These are phyloP conservation scores for Mortierella sp. DNA, from an alignment of 371 early-diverging fungal genomes.

Conservation along the genomic window DNA sequence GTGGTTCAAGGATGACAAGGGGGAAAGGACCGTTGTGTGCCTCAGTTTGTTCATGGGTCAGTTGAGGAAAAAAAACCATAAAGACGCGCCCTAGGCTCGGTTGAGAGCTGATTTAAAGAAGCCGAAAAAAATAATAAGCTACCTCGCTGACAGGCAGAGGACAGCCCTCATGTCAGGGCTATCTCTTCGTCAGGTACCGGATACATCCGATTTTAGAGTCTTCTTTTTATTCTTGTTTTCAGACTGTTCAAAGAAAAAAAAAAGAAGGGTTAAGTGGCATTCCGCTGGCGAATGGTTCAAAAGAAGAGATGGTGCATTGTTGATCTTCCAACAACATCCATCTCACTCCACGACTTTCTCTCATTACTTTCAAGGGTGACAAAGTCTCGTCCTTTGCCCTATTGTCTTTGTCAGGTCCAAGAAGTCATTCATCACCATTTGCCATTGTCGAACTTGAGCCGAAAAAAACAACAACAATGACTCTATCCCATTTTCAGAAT, in stretches of 20 bases:
- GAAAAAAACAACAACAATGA: neutral
- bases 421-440: neutral
- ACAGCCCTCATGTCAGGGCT: neutral
- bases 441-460: neutral
- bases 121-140: neutral
- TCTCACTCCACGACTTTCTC: neutral
- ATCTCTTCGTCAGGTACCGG: neutral
- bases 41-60: neutral
- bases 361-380: neutral
- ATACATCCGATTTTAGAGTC: neutral
- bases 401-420: neutral
- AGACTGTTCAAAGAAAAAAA: neutral
- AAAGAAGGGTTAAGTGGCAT: neutral
- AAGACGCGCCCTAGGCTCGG: neutral
- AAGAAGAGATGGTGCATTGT: neutral
- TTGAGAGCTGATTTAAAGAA: neutral
- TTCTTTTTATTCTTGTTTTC: too few species aligned
- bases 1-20: neutral
- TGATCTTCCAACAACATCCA: neutral
- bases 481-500: neutral
- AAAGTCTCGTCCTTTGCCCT: neutral
- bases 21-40: neutral
- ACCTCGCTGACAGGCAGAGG: too few species aligned
- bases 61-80: neutral
- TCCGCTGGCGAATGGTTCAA: neutral